A percentile compares a stretch with the other conserved stretches of the same genome.
Conservation (phyloP, 805 yeast species). For the Saccharomyces kudriavzevii region DNA sequence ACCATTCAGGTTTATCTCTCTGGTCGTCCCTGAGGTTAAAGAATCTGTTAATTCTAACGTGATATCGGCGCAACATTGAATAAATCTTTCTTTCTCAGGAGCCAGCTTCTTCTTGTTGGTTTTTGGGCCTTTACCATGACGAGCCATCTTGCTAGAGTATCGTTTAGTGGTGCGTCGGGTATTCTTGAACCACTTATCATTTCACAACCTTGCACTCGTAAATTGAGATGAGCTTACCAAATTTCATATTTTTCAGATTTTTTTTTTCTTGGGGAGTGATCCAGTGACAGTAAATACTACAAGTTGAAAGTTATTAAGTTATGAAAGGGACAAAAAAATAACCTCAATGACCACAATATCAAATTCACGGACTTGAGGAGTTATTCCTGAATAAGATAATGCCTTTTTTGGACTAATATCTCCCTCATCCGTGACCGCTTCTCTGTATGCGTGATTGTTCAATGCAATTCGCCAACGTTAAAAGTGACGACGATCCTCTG, state of each 20-base stretch:
- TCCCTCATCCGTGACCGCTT: neutral
- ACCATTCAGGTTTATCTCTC: constrained; percentile 74
- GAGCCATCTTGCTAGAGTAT: constrained; percentile 22
- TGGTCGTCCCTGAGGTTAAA: constrained; percentile 44
- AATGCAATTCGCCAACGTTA: neutral
- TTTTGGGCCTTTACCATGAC: constrained; percentile 33
- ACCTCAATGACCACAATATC: neutral
- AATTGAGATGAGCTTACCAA: neutral
- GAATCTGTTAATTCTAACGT: constrained; percentile 78
- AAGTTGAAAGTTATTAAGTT: neutral
- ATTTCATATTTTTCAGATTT: neutral
- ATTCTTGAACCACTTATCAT: neutral
- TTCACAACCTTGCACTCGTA: neutral
- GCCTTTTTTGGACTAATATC: neutral
- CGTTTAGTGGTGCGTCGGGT: neutral
- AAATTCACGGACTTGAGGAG: neutral
- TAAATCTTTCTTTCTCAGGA: constrained; percentile 87
- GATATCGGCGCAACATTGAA: constrained; percentile 88
- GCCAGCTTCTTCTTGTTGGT: constrained; percentile 56
- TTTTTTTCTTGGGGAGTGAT: neutral
- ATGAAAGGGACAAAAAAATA: neutral
- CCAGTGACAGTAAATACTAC: neutral
- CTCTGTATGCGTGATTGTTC: neutral
- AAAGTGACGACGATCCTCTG: neutral
- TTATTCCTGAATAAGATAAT: neutral